These are phyloP conservation scores for Naganishia randhawae DNA, from an alignment of 768 basidiomycete species.

Conservation along the genomic window DNA sequence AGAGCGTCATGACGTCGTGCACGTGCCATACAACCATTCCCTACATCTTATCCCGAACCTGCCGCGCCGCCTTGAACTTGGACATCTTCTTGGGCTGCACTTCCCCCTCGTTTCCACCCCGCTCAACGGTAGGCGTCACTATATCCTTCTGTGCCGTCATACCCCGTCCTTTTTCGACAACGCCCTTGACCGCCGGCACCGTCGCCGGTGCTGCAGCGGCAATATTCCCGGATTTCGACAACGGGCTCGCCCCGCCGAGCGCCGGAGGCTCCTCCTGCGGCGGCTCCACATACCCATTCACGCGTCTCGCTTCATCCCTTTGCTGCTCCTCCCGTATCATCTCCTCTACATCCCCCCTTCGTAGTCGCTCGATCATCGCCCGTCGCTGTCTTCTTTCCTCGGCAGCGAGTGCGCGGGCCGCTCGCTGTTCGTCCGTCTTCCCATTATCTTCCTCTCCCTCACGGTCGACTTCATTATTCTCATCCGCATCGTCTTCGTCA, in stretches of 20 bases:
- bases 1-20: background rate
- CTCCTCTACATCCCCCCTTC: slow-evolving; percentile 21
- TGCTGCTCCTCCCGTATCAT: slow-evolving; percentile 24
- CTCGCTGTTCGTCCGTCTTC: background rate
- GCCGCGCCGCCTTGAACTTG: slow-evolving; percentile 27
- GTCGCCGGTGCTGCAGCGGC: background rate
- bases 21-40: background rate
- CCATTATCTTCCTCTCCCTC: background rate
- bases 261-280: slow-evolving; percentile 4
- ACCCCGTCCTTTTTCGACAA: background rate
- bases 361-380: slow-evolving; percentile 11
- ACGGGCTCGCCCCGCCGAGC: background rate
- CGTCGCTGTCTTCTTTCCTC: slow-evolving; percentile 9
- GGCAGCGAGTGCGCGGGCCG: background rate
- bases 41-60: background rate
- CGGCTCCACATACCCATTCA: slow-evolving; percentile 13
- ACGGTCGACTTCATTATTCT: background rate
- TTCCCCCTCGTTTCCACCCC: background rate
- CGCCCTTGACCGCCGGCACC: background rate
- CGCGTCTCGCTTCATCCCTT: slow-evolving; percentile 1
- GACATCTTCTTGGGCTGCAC: slow-evolving; percentile 21
- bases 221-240: background rate
- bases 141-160: background rate
- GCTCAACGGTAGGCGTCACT: background rate
- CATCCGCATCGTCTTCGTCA: slow-evolving; percentile 15